Conservation (phyloP, 78 protist genomes). For the Monocercomonoides exilis region DNA sequence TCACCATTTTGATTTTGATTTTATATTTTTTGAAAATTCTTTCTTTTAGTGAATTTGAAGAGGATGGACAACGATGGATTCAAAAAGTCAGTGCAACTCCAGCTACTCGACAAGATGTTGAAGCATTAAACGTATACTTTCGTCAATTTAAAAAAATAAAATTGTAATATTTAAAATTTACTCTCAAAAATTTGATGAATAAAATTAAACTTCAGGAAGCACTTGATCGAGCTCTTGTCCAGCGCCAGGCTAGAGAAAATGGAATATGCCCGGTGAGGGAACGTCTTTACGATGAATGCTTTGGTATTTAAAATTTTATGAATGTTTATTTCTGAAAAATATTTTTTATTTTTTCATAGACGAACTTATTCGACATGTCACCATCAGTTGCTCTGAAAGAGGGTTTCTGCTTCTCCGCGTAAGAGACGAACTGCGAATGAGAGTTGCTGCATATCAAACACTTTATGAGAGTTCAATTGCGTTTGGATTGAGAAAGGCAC, state of each 20-base stretch:
- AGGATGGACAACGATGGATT: slow-evolving; percentile 36
- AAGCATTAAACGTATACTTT: slow-evolving; percentile 11
- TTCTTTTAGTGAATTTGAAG: slow-evolving; percentile 19
- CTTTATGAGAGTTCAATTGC: slow-evolving; percentile 45
- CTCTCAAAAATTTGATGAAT: background rate
- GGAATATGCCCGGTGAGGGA: slow-evolving; percentile 44
- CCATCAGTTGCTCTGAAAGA: slow-evolving; percentile 40
- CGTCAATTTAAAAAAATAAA: background rate
- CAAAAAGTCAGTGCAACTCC: slow-evolving; percentile 36
- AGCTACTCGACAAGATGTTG: slow-evolving; percentile 40
- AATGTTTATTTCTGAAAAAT: background rate
- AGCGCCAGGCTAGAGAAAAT: slow-evolving; percentile 19
- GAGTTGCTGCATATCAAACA: slow-evolving; percentile 40
- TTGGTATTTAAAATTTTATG: slow-evolving; percentile 26
- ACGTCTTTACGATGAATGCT: slow-evolving; percentile 31
- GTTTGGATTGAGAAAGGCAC: slow-evolving; percentile 40
- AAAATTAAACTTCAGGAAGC: background rate
- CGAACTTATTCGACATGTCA: slow-evolving; percentile 46
- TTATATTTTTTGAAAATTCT: background rate
- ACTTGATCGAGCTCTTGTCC: slow-evolving; percentile 9
- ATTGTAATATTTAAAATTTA: background rate
- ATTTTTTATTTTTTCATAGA: slow-evolving; percentile 9
- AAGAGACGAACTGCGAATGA: slow-evolving; percentile 35
- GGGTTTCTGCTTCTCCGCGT: slow-evolving; percentile 39
- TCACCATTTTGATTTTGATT: background rate